These are phyloP conservation scores for Plectranthus barbatus DNA, from an alignment of 257 asterid species.

Conservation along the genomic window DNA sequence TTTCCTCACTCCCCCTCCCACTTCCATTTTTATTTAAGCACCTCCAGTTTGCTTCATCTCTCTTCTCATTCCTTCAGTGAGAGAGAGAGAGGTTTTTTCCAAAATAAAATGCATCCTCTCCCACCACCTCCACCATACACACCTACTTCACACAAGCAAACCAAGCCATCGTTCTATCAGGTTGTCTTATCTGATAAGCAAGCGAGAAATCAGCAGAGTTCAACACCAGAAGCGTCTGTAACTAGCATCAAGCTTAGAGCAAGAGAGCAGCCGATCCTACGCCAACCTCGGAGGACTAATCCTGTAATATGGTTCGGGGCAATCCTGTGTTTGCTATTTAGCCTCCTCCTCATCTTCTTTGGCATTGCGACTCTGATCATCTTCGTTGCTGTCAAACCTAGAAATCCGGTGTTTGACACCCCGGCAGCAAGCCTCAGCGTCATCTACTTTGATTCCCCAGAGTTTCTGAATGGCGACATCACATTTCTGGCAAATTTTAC, in stretches of 20 bases:
- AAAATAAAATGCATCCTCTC: constrained; percentile 24
- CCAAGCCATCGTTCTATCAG: constrained; percentile 24
- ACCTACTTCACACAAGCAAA: constrained; percentile 30
- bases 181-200: constrained; percentile 22
- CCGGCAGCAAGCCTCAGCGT: constrained; percentile 54
- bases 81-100: not conserved
- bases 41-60: constrained; percentile 9
- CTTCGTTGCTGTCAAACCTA: constrained; percentile 54
- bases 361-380: constrained; percentile 55
- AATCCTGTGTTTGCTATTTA: constrained; percentile 50
- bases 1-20: constrained; percentile 31
- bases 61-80: constrained; percentile 2
- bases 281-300: constrained; percentile 43
- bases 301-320: constrained; percentile 62
- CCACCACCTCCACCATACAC: constrained; percentile 46
- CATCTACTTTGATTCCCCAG: constrained; percentile 60
- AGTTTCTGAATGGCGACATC: constrained; percentile 60
- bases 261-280: constrained; percentile 45
- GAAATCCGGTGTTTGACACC: constrained; percentile 54
- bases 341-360: constrained; percentile 57
- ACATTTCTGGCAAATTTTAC: constrained; percentile 65
- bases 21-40: constrained; percentile 25
- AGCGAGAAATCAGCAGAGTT: constrained; percentile 20
- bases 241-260: constrained; percentile 21
- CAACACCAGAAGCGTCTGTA: constrained; percentile 10